Conservation (phyloP, 352 stramenopile species). For the Pythium diclinum region DNA sequence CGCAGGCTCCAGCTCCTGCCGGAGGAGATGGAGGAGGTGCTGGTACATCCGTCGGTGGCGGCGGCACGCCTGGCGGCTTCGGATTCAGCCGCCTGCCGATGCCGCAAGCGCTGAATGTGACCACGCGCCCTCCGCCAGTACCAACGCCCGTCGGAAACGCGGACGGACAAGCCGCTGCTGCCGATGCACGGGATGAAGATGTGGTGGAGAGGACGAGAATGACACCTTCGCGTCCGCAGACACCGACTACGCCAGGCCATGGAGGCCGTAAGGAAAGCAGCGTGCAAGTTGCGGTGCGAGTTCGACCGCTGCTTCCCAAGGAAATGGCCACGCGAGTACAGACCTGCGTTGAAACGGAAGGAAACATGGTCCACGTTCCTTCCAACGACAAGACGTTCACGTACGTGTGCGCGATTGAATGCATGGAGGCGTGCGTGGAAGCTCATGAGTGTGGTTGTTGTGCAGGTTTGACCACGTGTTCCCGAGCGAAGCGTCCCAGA, state of each 20-base stretch:
- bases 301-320: conserved; percentile 75
- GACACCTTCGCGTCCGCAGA: neutral
- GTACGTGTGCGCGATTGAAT: conserved; percentile 30
- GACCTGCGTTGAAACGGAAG: conserved; percentile 41
- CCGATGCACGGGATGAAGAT: neutral
- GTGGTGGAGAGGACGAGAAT: neutral
- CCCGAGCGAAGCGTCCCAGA: conserved; percentile 46
- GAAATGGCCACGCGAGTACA: conserved; percentile 54
- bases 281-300: conserved; percentile 72
- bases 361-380: conserved; percentile 38
- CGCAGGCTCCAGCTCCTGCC: conserved; percentile 5
- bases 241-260: conserved; percentile 2
- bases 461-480: conserved; percentile 84
- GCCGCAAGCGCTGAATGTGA: conserved; percentile 13
- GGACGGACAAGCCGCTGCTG: neutral
- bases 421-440: neutral
- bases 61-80: neutral
- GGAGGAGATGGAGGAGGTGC: conserved; percentile 5
- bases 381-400: conserved; percentile 57
- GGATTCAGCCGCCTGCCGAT: conserved; percentile 18
- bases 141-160: conserved; percentile 7
- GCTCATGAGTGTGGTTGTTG: neutral
- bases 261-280: conserved; percentile 51
- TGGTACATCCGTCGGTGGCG: neutral
- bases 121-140: conserved; percentile 11